Evolutionary conservation across 2,329 filamentous ascomycete genomes (phyloP).

Genomic region (Microsporum canis): DNA sequence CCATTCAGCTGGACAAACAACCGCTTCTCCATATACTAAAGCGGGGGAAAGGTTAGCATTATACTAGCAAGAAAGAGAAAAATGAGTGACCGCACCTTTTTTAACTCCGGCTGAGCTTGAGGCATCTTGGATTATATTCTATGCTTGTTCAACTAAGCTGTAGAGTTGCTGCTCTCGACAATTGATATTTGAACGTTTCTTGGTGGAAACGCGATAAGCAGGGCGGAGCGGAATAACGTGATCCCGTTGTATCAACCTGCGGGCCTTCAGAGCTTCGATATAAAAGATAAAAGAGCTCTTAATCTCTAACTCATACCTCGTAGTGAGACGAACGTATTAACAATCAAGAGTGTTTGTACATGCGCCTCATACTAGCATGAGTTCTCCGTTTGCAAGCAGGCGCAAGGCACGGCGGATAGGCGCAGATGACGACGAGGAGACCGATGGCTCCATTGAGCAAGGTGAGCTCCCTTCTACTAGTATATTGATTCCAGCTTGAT

Average conservation of each 20-base stretch:
- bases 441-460: background rate
- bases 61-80: slow-evolving; percentile 5
- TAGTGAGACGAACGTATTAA: background rate
- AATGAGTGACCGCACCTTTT: slow-evolving; percentile 57
- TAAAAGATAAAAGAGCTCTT: background rate
- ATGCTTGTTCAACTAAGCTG: background rate
- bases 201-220: slow-evolving; percentile 1
- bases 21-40: slow-evolving; percentile 95
- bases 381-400: slow-evolving; percentile 2
- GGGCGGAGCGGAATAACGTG: background rate
- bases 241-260: background rate
- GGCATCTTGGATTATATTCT: slow-evolving; percentile 56
- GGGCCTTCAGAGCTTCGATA: background rate
- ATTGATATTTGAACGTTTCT: background rate
- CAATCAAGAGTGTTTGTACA: background rate
- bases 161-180: background rate
- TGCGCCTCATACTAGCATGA: background rate
- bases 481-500: background rate
- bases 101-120: slow-evolving; percentile 96
- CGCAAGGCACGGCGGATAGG: slow-evolving; percentile 9
- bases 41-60: slow-evolving; percentile 12
- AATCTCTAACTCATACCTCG: background rate
- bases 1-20: slow-evolving; percentile 96
- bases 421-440: slow-evolving; percentile 1
- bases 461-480: background rate